phyloP scores from a whole-genome alignment of 2,329 filamentous ascomycete species.

The Xylariales sp. region DNA sequence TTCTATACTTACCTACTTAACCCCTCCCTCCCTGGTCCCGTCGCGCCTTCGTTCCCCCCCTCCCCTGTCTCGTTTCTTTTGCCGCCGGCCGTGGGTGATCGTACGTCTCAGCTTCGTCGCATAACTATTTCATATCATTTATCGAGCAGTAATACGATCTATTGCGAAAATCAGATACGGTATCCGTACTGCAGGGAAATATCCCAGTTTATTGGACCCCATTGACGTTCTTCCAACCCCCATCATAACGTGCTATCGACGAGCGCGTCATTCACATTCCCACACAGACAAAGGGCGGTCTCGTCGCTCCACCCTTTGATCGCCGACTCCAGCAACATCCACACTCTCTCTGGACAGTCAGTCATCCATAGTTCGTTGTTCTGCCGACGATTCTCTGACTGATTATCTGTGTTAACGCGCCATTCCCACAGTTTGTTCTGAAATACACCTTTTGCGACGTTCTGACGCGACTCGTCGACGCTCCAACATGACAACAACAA shows the following conservation, averaged over 20 bases:
- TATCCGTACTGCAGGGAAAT: neutral
- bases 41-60: slow-evolving; percentile 6
- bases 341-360: neutral
- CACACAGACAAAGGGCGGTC: too few relatives aligned
- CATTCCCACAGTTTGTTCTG: neutral
- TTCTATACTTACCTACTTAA: slow-evolving; percentile 4
- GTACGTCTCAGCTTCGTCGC: slow-evolving; percentile 9
- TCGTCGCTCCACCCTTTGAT: neutral
- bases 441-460: neutral
- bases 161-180: neutral
- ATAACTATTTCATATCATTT: neutral
- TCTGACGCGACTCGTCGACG: neutral
- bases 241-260: neutral
- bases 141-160: too few relatives aligned
- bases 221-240: neutral
- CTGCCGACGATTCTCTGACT: too few relatives aligned
- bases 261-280: slow-evolving; percentile 8
- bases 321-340: neutral
- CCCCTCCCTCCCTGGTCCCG: slow-evolving; percentile 2
- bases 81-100: slow-evolving; percentile 5
- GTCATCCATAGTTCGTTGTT: too few relatives aligned
- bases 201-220: neutral
- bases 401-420: too few relatives aligned
- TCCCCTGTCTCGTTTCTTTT: slow-evolving; percentile 7
- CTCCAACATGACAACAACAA: neutral